Percentiles rank a stretch among this genome's conserved stretches.
phyloP scores from a whole-genome alignment of 140 eudicot species.

The Senecio squalidus region DNA sequence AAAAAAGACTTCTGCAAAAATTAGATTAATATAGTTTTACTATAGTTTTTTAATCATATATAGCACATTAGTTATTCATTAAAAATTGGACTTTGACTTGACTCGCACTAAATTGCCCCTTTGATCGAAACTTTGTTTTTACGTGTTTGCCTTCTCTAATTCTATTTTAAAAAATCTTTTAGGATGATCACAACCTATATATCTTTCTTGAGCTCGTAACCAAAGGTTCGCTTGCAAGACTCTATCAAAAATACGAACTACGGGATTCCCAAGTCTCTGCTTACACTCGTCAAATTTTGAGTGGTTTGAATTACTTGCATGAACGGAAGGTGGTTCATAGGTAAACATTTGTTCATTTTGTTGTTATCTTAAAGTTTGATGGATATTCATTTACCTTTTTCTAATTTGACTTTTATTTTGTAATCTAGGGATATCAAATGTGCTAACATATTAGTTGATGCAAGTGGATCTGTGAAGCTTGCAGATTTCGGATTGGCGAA shows the following conservation, averaged over 20 bases:
- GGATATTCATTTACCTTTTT: not conserved
- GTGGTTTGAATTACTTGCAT: constrained; percentile 74
- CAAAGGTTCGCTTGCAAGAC: constrained; percentile 71
- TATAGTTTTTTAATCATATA: not conserved
- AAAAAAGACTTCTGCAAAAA: not conserved
- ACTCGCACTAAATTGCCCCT: not conserved
- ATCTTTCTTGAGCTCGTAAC: constrained; percentile 87
- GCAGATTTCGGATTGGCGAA: constrained; percentile 98
- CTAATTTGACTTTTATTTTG: not conserved
- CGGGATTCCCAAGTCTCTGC: constrained; percentile 73
- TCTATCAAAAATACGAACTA: constrained; percentile 55
- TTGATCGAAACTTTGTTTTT: not conserved
- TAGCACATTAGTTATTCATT: not conserved
- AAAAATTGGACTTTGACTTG: not conserved
- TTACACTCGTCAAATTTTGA: constrained; percentile 80
- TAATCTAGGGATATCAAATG: constrained; percentile 76
- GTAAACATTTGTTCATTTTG: constrained; percentile 23
- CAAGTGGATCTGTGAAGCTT: constrained; percentile 77
- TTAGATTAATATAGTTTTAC: not conserved
- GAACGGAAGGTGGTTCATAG: constrained; percentile 69
- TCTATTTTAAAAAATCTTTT: constrained; percentile 16
- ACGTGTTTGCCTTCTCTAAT: not conserved
- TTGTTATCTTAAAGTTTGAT: not conserved
- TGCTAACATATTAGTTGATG: constrained; percentile 81
- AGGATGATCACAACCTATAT: constrained; percentile 66